phyloP scores from a whole-genome alignment of 495 filamentous ascomycete genomes.

The Aspergillus biplanus region DNA sequence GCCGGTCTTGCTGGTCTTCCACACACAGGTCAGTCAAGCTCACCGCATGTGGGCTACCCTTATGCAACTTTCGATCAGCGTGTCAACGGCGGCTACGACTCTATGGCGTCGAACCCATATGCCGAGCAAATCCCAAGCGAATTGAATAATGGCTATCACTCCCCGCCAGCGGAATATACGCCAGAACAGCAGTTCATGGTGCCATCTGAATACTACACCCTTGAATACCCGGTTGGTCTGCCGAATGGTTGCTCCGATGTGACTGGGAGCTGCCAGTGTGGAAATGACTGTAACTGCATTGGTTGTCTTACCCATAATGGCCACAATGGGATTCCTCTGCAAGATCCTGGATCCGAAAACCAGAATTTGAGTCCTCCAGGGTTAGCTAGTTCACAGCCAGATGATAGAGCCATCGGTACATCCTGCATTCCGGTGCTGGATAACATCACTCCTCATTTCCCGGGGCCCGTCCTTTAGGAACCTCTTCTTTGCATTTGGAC shows the following conservation, averaged over 20 bases:
- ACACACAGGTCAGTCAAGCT: no score
- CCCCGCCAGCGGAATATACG: constrained; percentile 31
- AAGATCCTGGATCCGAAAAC: constrained; percentile 3
- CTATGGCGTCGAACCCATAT: not conserved
- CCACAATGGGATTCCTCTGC: constrained; percentile 43
- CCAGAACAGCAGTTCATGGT: constrained; percentile 44
- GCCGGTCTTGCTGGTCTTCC: no score
- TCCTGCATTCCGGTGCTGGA: constrained; percentile 3
- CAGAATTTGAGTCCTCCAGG: not conserved
- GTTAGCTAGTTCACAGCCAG: not conserved
- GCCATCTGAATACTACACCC: constrained; percentile 47
- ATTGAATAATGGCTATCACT: constrained; percentile 34
- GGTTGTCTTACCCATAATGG: constrained; percentile 56
- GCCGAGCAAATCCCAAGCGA: constrained; percentile 7
- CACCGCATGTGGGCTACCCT: no score
- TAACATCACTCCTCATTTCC: constrained; percentile 5
- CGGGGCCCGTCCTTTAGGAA: constrained; percentile 12
- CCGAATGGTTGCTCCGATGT: constrained; percentile 46
- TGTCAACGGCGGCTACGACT: no score
- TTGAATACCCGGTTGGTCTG: constrained; percentile 50
- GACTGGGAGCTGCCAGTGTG: constrained; percentile 54
- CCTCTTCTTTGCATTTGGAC: not conserved
- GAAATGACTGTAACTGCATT: constrained; percentile 52
- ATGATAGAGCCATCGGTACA: not conserved
- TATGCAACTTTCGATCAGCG: no score